Evolutionary conservation across 2,329 filamentous ascomycete genomes (phyloP).

Genomic region (Trichoderma cornu-damae): DNA sequence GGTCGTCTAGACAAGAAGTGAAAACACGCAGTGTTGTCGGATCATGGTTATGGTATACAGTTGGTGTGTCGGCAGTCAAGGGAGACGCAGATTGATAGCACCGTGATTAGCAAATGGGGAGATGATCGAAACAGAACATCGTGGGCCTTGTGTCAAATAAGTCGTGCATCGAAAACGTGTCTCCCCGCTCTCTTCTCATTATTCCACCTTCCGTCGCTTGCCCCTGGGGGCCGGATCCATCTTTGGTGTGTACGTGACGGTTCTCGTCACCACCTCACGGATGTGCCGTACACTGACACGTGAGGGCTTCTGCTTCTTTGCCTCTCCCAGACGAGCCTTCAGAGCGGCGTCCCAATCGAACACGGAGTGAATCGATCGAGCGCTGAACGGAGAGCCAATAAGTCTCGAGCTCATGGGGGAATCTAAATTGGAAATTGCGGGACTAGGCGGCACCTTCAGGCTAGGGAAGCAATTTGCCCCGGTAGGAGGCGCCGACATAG

Average conservation of each 20-base stretch:
- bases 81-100: neutral
- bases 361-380: constrained; percentile 59
- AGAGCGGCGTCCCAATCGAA: constrained; percentile 74
- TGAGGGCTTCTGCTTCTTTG: constrained; percentile 51
- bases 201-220: constrained; percentile 73
- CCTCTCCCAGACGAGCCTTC: constrained; percentile 60
- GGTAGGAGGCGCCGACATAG: constrained; percentile 58
- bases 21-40: constrained; percentile 16
- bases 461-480: constrained; percentile 58
- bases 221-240: constrained; percentile 88
- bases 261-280: constrained; percentile 87
- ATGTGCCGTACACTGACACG: constrained; percentile 65
- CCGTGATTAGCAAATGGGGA: neutral
- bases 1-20: constrained; percentile 18
- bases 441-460: constrained; percentile 73
- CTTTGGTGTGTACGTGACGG: constrained; percentile 80
- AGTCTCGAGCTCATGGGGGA: constrained; percentile 62
- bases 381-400: constrained; percentile 68
- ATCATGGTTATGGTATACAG: constrained; percentile 18
- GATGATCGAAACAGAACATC: constrained; percentile 5
- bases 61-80: constrained; percentile 14
- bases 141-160: constrained; percentile 14
- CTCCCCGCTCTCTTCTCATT: constrained; percentile 28
- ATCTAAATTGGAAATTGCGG: constrained; percentile 59
- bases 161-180: neutral